Base-by-base conservation (phyloP, 805 yeast genomes). In the Nakazawaea ernobii region DNA sequence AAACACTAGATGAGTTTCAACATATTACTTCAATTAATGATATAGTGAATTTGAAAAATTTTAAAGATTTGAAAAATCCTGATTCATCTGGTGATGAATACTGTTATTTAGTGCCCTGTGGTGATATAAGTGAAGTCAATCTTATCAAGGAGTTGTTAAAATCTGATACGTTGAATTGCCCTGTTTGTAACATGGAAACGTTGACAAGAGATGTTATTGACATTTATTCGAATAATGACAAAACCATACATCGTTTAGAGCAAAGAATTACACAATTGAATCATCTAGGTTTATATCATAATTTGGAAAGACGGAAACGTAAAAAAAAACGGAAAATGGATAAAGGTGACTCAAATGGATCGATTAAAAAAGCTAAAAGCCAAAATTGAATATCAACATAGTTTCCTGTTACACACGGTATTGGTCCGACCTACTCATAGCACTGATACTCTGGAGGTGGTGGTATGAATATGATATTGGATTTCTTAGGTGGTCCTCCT, bases 371-470 rank as follows among this genome's bases (percentile, higher is more conserved):
- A 30, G 33, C 32, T n/a, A n/a, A n/a, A n/a, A n/a, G 24, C 24
- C 3, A 20, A 20, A 20, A 20, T n/a, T n/a, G n/a, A n/a, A n/a
- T n/a, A n/a, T n/a, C n/a, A n/a, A n/a, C n/a, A n/a, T n/a, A n/a
- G n/a, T n/a, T n/a, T n/a, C n/a, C n/a, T n/a, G n/a, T n/a, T n/a
- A n/a, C n/a, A n/a, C n/a, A n/a, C n/a, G n/a, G n/a, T n/a, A n/a
- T n/a, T n/a, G n/a, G n/a, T n/a, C n/a, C n/a, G n/a, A n/a, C n/a
- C n/a, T n/a, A n/a, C n/a, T n/a, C n/a, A n/a, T n/a, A n/a, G n/a
- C n/a, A n/a, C n/a, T n/a, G n/a, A n/a, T 86, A 87, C 59, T 82
- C 91, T 11, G 95, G 96, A 36, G 87, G 95, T 52, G 94, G 95
- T 45, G 94, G 94, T 52, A 84, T 84, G 89, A 90, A 85, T 60